Evolutionary conservation across 768 basidiomycete genomes (phyloP), one percentile per base, ranked within the genome.

Genomic region (Xerocomellus intermedius): DNA sequence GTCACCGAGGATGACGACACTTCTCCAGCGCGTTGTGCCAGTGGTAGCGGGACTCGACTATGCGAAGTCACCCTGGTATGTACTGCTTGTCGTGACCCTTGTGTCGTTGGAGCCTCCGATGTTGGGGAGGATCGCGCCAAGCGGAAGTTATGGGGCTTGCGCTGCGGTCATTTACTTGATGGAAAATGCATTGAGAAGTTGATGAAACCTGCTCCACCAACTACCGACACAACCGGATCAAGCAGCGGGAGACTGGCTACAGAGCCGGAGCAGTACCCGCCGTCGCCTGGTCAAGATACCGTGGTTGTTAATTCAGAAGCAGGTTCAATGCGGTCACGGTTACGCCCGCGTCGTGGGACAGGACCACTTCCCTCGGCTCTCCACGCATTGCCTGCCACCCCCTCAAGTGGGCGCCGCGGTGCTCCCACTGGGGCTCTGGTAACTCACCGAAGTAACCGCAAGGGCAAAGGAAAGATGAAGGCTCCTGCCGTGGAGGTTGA

Each of bases 151-250:
- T 91, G 88, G 89, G 83, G 79, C 2, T 70, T 92, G 56, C 75
- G 86, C 38, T 92, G 89, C 49, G 89, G 89, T 0, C 90, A 92
- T 64, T 69, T 92, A 61, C 76, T 91, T 0, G 89, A 91, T 59
- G 90, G 87, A 46, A 88, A 86, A 67, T 92, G 89, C 60, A 69
- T 86, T 2, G 78, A 78, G 56, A 74, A 78, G 58, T 60, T 91
- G 46, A 83, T 85, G 65, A 69, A 73, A 35, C 86, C 82, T 2
- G 46, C 37, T 36, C 62, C 58, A 41, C 42, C 55, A 10, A 48
- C 39, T 52, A 24, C 55, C 38, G 53, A 55, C 10, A 19, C 45
- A 41, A 7, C 26, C 36, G 64, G 54, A 56, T 47, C 56, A 44
- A 54, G 50, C 35, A 55, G 44, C 19, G 33, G 56, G 22, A 68